Conservation (phyloP, 768 basidiomycete species). For the Mycena galericulata region DNA sequence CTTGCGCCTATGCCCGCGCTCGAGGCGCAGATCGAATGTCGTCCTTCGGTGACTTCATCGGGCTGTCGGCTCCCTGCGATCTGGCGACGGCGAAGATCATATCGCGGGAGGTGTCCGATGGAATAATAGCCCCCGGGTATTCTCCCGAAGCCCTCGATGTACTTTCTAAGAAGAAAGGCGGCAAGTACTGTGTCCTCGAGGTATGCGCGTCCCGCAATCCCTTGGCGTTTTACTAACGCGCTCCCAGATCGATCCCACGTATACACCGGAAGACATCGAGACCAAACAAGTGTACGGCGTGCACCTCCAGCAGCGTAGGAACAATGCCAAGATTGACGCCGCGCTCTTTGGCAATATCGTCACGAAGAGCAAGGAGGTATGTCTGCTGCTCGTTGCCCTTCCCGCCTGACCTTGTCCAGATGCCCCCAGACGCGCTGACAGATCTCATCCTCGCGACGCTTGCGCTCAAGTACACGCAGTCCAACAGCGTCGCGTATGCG, state of each 20-base stretch:
- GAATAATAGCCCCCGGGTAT: constrained; percentile 97
- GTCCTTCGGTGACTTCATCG: constrained; percentile 99
- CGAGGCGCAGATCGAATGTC: constrained; percentile 99
- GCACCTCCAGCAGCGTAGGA: constrained; percentile 88
- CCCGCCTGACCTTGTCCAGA: constrained; percentile 54
- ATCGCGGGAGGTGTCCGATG: constrained; percentile 98
- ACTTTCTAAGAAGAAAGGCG: constrained; percentile 95
- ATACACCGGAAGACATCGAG: constrained; percentile 83
- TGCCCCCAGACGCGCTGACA: constrained; percentile 80
- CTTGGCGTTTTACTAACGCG: background rate
- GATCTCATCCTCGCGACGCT: constrained; percentile 97
- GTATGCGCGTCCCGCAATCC: constrained; percentile 53
- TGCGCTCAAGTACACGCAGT: constrained; percentile 98
- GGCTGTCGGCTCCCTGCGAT: constrained; percentile 92
- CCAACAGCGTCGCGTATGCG: constrained; percentile 97
- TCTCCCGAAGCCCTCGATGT: constrained; percentile 89
- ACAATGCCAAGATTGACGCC: constrained; percentile 88
- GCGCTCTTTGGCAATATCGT: constrained; percentile 90
- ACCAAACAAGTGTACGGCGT: constrained; percentile 97
- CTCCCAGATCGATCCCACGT: constrained; percentile 86
- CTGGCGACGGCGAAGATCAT: constrained; percentile 96
- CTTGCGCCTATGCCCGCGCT: constrained; percentile 95
- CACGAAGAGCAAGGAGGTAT: constrained; percentile 85
- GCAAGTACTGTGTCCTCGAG: constrained; percentile 98
- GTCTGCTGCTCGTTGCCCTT: constrained; percentile 36